These are phyloP conservation scores for Tremellales sp. DNA, from an alignment of 1,284 basidiomycete genomes.

Conservation along the genomic window DNA sequence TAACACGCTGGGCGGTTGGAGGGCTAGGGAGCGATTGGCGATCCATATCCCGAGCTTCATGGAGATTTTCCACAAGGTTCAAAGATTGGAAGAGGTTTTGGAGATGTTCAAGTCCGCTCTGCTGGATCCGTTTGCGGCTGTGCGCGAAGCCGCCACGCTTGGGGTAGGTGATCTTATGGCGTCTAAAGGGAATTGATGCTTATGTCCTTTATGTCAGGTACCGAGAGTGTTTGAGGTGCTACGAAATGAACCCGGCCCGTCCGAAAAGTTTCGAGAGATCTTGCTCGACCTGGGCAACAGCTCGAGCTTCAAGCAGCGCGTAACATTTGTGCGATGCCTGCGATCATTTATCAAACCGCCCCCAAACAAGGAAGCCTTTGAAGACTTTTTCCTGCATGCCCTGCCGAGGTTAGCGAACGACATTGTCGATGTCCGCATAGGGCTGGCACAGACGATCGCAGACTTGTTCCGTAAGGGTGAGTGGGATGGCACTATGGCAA, in stretches of 20 bases:
- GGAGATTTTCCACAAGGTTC: conserved; percentile 39
- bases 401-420: conserved; percentile 63
- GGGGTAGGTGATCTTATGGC: conserved; percentile 55
- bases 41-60: conserved; percentile 57
- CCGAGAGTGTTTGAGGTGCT: conserved; percentile 57
- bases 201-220: no score
- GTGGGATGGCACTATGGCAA: conserved; percentile 2
- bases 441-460: conserved; percentile 57
- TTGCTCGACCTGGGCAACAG: conserved; percentile 59
- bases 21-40: conserved; percentile 69
- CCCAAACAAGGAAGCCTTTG: conserved; percentile 50
- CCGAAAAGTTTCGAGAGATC: conserved; percentile 52
- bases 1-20: conserved; percentile 68
- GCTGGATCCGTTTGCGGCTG: conserved; percentile 74
- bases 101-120: conserved; percentile 63
- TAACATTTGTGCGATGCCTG: conserved; percentile 74
- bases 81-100: conserved; percentile 46
- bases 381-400: conserved; percentile 60
- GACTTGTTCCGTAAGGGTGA: conserved; percentile 40
- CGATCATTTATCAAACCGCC: conserved; percentile 59
- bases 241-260: conserved; percentile 45
- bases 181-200: conserved; percentile 25
- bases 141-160: conserved; percentile 70
- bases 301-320: conserved; percentile 62
- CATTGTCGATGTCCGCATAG: conserved; percentile 81